Conservation (phyloP, 2,329 filamentous ascomycete genomes). For the Aspergillus pseudoglaucus region DNA sequence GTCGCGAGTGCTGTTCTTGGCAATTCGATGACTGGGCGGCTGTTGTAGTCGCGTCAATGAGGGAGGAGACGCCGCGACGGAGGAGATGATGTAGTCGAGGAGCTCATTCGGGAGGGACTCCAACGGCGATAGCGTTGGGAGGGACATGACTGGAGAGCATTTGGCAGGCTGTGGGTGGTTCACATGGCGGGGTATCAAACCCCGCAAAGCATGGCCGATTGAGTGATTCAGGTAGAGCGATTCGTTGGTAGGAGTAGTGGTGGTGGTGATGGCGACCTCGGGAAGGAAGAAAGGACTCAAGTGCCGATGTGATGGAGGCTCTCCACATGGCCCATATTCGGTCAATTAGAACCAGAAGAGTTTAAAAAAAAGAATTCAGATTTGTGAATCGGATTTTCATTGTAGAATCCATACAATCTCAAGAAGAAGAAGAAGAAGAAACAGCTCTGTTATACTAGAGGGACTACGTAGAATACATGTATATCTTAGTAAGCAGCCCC, state of each 20-base stretch:
- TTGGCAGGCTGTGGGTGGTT: background rate
- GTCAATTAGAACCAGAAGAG: background rate
- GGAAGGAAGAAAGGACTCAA: slow-evolving; percentile 10
- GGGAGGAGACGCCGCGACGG: slow-evolving; percentile 46
- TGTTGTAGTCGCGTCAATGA: slow-evolving; percentile 46
- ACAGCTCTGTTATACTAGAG: background rate
- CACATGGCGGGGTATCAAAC: slow-evolving; percentile 8
- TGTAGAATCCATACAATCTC: background rate
- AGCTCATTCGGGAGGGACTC: slow-evolving; percentile 55
- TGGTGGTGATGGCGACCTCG: slow-evolving; percentile 5
- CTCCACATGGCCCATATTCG: background rate
- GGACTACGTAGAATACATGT: background rate
- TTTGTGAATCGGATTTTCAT: too few relatives aligned
- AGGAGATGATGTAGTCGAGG: slow-evolving; percentile 51
- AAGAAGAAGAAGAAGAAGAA: background rate
- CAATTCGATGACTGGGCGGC: slow-evolving; percentile 43
- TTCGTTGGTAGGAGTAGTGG: background rate
- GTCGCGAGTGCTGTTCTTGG: slow-evolving; percentile 26
- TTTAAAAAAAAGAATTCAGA: too few relatives aligned
- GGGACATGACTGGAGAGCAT: slow-evolving; percentile 12
- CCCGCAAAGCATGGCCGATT: background rate
- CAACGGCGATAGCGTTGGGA: slow-evolving; percentile 16
- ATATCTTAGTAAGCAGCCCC: background rate
- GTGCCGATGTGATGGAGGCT: slow-evolving; percentile 9
- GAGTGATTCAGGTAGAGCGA: background rate